Conservation (phyloP, 2,329 filamentous ascomycete species). For the Ophiostoma sp. region DNA sequence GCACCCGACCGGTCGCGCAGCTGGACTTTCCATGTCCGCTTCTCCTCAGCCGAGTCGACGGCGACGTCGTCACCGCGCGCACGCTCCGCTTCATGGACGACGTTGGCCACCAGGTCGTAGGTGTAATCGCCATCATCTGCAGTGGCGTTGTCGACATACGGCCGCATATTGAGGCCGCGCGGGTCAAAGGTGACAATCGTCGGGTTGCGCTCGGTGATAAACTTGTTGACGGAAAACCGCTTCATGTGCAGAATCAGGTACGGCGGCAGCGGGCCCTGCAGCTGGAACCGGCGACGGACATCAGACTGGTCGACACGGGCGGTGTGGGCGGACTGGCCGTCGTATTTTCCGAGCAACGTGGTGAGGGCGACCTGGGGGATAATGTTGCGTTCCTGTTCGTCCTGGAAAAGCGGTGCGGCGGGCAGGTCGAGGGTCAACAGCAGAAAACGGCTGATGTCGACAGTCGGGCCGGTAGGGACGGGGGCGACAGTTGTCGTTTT, state of each 20-base stretch:
- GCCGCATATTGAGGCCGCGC: conserved; percentile 76
- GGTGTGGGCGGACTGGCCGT: conserved; percentile 73
- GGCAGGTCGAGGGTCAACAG: conserved; percentile 93
- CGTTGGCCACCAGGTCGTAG: conserved; percentile 95
- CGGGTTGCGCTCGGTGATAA: conserved; percentile 91
- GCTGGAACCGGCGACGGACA: conserved; percentile 82
- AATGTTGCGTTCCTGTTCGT: conserved; percentile 91
- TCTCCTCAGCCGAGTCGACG: conserved; percentile 75
- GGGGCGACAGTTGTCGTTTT: background rate
- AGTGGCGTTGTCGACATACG: conserved; percentile 82
- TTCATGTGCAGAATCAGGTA: conserved; percentile 95
- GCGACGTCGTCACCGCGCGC: conserved; percentile 75
- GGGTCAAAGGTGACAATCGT: conserved; percentile 97
- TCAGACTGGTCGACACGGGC: conserved; percentile 68
- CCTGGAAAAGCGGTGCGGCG: conserved; percentile 89
- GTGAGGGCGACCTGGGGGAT: conserved; percentile 89
- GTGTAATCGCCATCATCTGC: conserved; percentile 83
- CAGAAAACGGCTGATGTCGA: conserved; percentile 76
- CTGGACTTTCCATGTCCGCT: conserved; percentile 92
- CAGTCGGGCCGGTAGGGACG: conserved; percentile 53
- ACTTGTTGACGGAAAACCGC: conserved; percentile 95
- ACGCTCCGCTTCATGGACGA: conserved; percentile 81
- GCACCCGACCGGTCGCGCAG: conserved; percentile 71
- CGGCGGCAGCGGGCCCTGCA: conserved; percentile 86
- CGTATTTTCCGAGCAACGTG: conserved; percentile 86